Evolutionary conservation across 176 grass and related monocot genomes (phyloP), one percentile per base, ranked within the genome.

Genomic region (Thalia dealbata): DNA sequence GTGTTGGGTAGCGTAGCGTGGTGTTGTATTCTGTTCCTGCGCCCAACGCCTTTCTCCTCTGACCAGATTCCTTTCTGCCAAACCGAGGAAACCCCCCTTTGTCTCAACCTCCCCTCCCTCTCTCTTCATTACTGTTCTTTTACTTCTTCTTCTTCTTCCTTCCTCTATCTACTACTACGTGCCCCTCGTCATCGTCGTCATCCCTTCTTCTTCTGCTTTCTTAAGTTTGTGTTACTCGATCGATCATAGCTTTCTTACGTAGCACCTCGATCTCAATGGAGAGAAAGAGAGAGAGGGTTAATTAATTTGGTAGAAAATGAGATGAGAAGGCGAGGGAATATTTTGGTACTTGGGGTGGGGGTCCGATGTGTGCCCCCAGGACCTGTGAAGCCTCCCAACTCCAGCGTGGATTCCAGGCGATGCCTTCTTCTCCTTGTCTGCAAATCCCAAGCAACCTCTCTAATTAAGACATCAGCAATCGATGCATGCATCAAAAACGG

Each of bases 31-130:
- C 38, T 68, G 28, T 68, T 73, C 52, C 71, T 73, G 71, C 71
- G 32, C 51, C 35, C 27, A 35, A 55, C 35, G 51, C 28, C 51
- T 58, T 55, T 73, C 71, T 16, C 65, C 35, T 44, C 65, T 68
- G 65, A 68, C 19, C 35, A 73, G 71, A 73, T 73, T 73, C 71
- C 71, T 58, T 58, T 73, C 71, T 73, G 71, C 71, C 71, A 58
- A 73, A 56, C 71, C 71, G 51, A 73, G 71, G 70, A 73, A 73
- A 73, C 50, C 43, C 4, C 52, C 46, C 16, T 73, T 73, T 73
- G 71, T 73, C 71, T 35, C 11, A 16, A 52, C 14, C 10, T 16
- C 25, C 26, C 24, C 11, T 22, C 0, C 2, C 24, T 64, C 9
- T 25, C 14, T 27, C 27, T 27, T 14, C 26, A 38, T 38, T 38